Evolutionary conservation across 2,329 filamentous ascomycete genomes (phyloP).

Genomic region (Ceratocystis colombiana): DNA sequence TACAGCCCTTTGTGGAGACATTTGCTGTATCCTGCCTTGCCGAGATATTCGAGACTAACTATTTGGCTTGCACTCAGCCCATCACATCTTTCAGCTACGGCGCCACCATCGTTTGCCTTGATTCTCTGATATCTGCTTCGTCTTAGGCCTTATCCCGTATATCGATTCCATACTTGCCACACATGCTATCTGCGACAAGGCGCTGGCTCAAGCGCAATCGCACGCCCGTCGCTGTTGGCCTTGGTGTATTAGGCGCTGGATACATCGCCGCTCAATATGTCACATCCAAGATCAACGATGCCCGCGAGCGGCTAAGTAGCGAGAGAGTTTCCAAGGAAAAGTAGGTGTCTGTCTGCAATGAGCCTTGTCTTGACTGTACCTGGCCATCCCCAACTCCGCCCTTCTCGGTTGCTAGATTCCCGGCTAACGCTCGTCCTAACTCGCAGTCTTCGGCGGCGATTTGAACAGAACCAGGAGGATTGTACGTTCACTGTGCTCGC

Average conservation of each 20-base stretch:
- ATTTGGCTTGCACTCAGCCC: too few relatives aligned
- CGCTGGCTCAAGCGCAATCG: conserved; percentile 89
- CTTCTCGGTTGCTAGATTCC: not conserved
- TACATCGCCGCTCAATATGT: conserved; percentile 93
- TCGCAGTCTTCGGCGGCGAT: conserved; percentile 74
- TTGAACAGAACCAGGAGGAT: conserved; percentile 98
- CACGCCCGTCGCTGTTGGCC: conserved; percentile 77
- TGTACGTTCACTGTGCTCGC: conserved; percentile 98
- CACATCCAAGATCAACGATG: conserved; percentile 79
- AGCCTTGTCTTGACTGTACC: not conserved
- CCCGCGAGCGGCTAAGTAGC: conserved; percentile 90
- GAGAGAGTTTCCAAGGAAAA: conserved; percentile 95
- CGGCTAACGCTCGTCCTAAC: conserved; percentile 16
- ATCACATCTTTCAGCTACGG: too few relatives aligned
- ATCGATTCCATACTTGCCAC: not conserved
- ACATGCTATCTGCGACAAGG: conserved; percentile 62
- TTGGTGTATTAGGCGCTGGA: conserved; percentile 76
- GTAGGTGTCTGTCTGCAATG: conserved; percentile 38
- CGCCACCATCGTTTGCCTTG: too few relatives aligned
- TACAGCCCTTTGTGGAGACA: too few relatives aligned
- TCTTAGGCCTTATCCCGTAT: not conserved
- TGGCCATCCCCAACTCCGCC: too few relatives aligned
- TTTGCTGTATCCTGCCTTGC: not conserved
- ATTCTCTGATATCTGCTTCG: not conserved
- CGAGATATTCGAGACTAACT: not conserved